Evolutionary conservation across 441 rosid genomes (phyloP), one percentile per base, ranked within the genome.

Genomic region (Bruguiera hainesii): DNA sequence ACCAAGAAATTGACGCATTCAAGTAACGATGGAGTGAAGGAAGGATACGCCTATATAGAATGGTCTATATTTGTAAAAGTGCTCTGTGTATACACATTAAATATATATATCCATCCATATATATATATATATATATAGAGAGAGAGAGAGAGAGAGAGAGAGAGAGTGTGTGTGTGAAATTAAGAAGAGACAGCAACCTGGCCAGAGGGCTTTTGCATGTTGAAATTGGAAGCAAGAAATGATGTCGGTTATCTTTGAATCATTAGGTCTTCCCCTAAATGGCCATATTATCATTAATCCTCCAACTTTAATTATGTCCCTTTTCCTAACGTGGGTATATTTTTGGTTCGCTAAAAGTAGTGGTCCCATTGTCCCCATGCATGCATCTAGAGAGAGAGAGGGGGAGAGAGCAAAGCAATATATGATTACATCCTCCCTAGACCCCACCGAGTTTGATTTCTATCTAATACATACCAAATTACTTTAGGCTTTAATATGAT

Each of bases 171-270:
- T 0, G 48, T 2, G 48, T 0, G 57, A 53, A 21, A n/a, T 11
- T 25, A 21, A 50, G 49, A 30, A 10, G 55, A 56, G 67, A 42
- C 25, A 39, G 3, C 25, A 25, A 46, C 21, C 37, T 23, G 46
- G 56, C 31, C 8, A 57, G 76, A 18, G 15, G 65, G 58, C 30
- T 71, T 70, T 63, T 61, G 5, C 68, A 62, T 63, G 78, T 78
- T 79, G 78, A 76, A 69, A 64, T 69, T 73, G 53, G 77, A 81
- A 64, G 67, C 68, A 71, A 72, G 78, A 66, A 78, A 81, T 76
- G 77, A 72, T 76, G 69, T 53, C 37, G 53, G 63, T 58, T 67
- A 50, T 61, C 71, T 71, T 74, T 69, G 63, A 66, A 72, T 72
- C 68, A 76, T 79, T 74, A 69, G 79, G 75, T 76, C 60, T 71